A percentile compares a stretch with the other conserved stretches of the same genome.
These are phyloP conservation scores for Hanseniaspora meyeri DNA, from an alignment of 805 yeast species.

Conservation along the genomic window DNA sequence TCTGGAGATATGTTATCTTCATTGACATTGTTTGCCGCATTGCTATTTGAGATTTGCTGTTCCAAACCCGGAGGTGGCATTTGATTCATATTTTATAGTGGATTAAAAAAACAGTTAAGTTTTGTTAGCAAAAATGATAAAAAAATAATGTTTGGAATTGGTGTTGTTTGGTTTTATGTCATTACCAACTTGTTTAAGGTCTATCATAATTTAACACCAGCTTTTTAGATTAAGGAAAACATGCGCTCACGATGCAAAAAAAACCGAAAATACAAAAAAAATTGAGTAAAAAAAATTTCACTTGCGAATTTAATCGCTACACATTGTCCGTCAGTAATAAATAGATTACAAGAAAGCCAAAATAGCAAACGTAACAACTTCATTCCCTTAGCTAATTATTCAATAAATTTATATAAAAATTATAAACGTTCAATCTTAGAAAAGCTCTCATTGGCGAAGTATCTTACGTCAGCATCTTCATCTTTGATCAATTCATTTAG, in stretches of 20 bases:
- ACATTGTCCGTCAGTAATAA: neutral
- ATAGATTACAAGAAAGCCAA: no score
- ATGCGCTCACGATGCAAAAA: neutral
- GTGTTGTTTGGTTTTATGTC: neutral
- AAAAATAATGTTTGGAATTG: neutral
- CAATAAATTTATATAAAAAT: neutral
- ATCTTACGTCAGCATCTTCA: constrained; percentile 79
- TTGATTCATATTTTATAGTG: neutral
- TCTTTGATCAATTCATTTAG: constrained; percentile 58
- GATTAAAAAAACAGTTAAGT: no score
- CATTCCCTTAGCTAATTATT: no score
- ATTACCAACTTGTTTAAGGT: neutral
- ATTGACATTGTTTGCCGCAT: neutral
- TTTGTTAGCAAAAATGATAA: neutral
- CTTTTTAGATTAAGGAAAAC: neutral
- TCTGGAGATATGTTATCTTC: neutral
- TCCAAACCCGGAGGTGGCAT: neutral
- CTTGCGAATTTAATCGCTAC: neutral
- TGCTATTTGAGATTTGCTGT: neutral
- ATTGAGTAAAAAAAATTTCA: neutral
- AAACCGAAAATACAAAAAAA: neutral
- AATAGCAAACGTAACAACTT: no score
- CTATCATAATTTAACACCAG: neutral
- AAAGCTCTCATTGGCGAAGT: constrained; percentile 60
- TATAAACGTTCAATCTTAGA: constrained; percentile 25